A percentile compares a stretch with the other conserved stretches of the same genome.
phyloP scores from a whole-genome alignment of 306 rosid species.

The Cucurbita maxima region DNA sequence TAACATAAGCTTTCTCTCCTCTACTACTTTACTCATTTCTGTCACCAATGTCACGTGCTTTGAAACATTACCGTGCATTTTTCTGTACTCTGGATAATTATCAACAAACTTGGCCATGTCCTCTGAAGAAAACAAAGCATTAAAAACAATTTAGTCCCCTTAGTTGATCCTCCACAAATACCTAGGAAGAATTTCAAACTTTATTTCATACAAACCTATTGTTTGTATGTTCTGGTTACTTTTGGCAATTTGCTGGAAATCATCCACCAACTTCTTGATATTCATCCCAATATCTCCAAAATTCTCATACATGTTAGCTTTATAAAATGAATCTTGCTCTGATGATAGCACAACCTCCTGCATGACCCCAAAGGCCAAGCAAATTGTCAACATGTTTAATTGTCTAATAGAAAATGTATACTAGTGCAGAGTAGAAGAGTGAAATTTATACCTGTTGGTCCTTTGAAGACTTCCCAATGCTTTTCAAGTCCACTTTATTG shows the following conservation, averaged over 20 bases:
- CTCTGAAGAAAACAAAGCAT: slow-evolving; percentile 31
- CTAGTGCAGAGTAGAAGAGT: slow-evolving; percentile 3
- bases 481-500: slow-evolving; percentile 78
- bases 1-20: slow-evolving; percentile 74
- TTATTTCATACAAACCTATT: slow-evolving; percentile 46
- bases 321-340: slow-evolving; percentile 83
- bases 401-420: background rate
- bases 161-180: background rate
- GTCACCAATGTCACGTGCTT: slow-evolving; percentile 92
- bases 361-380: slow-evolving; percentile 10
- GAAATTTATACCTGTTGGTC: slow-evolving; percentile 74
- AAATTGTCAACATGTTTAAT: slow-evolving; percentile 8
- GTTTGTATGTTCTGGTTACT: slow-evolving; percentile 93
- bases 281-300: slow-evolving; percentile 98
- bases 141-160: background rate
- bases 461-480: slow-evolving; percentile 50
- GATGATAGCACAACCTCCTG: slow-evolving; percentile 94
- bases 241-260: slow-evolving; percentile 74
- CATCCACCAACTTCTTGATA: slow-evolving; percentile 86
- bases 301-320: slow-evolving; percentile 81
- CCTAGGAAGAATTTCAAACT: background rate
- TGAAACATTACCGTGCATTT: slow-evolving; percentile 95
- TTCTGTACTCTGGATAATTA: slow-evolving; percentile 82
- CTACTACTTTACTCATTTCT: slow-evolving; percentile 82
- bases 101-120: slow-evolving; percentile 98